Evolutionary conservation across 1,284 basidiomycete species (phyloP).

Genomic region (Cutaneotrichosporon sp.): DNA sequence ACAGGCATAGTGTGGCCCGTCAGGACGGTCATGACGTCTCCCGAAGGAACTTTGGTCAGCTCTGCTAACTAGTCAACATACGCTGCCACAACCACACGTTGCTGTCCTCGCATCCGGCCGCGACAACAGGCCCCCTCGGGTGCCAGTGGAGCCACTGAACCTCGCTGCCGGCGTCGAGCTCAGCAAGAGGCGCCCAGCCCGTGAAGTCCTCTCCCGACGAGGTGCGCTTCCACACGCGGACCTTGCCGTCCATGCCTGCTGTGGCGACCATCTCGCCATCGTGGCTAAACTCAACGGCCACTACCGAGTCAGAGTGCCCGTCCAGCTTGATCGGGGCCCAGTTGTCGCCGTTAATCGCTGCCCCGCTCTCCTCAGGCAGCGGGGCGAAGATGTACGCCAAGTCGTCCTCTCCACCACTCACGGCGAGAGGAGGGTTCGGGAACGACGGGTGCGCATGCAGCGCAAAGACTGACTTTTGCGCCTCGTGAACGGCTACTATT

Average conservation of each 20-base stretch:
- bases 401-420: constrained; percentile 94
- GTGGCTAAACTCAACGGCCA: constrained; percentile 71
- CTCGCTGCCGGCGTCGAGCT: constrained; percentile 91
- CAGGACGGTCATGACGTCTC: constrained; percentile 92
- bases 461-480: constrained; percentile 71
- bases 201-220: constrained; percentile 66
- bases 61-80: constrained; percentile 46
- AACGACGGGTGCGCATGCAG: constrained; percentile 69
- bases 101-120: constrained; percentile 89
- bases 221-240: constrained; percentile 84
- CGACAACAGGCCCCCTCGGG: constrained; percentile 82
- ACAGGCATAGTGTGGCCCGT: constrained; percentile 83
- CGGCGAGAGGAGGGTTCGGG: constrained; percentile 78
- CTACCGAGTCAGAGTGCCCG: constrained; percentile 91
- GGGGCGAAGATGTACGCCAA: constrained; percentile 78
- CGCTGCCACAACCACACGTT: constrained; percentile 99
- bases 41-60: constrained; percentile 71
- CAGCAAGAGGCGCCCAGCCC: constrained; percentile 88
- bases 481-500: constrained; percentile 46
- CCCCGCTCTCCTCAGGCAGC: constrained; percentile 31
- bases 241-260: constrained; percentile 94
- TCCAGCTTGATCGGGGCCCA: constrained; percentile 77
- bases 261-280: constrained; percentile 92
- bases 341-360: constrained; percentile 59
- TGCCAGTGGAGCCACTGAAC: constrained; percentile 96